Evolutionary conservation across 2,329 filamentous ascomycete genomes (phyloP).

Genomic region (Nannizziopsis arthrosporioides): DNA sequence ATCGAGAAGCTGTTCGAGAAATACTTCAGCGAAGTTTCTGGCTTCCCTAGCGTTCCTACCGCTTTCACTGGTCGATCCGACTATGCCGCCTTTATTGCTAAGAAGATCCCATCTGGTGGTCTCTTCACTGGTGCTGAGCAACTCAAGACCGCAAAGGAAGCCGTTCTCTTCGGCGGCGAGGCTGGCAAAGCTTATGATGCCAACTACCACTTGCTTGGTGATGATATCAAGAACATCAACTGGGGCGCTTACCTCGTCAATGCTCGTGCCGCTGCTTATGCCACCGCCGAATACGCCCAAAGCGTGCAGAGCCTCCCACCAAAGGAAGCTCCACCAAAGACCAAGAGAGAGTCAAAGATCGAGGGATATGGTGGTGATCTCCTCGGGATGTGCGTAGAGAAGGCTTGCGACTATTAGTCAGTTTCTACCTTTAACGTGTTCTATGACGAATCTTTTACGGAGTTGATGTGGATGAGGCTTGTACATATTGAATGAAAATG

Average conservation of each 20-base stretch:
- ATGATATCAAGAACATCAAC: constrained; percentile 45
- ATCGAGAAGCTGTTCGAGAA: constrained; percentile 56
- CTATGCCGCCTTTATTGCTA: constrained; percentile 64
- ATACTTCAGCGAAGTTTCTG: constrained; percentile 49
- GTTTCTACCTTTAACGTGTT: not conserved
- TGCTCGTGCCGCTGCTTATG: constrained; percentile 32
- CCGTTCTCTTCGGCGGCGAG: constrained; percentile 56
- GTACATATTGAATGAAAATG: not conserved
- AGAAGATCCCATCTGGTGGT: constrained; percentile 61
- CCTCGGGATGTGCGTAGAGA: constrained; percentile 7
- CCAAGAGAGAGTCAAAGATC: constrained; percentile 6
- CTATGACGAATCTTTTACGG: not conserved
- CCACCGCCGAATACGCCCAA: constrained; percentile 54
- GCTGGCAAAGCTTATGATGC: constrained; percentile 47
- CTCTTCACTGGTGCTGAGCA: constrained; percentile 69
- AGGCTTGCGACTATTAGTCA: constrained; percentile 7
- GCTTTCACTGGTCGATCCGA: constrained; percentile 70
- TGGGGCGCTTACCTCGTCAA: constrained; percentile 44
- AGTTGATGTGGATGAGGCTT: not conserved
- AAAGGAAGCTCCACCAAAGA: constrained; percentile 8
- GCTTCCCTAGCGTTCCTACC: constrained; percentile 56
- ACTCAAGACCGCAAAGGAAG: constrained; percentile 59
- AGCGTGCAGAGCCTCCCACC: constrained; percentile 27
- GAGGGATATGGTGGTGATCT: constrained; percentile 8
- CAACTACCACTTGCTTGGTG: constrained; percentile 46